Percentiles rank a stretch among this genome's conserved stretches.
phyloP scores from a whole-genome alignment of 371 early-diverging fungal species.

The Mucor plumbeus region DNA sequence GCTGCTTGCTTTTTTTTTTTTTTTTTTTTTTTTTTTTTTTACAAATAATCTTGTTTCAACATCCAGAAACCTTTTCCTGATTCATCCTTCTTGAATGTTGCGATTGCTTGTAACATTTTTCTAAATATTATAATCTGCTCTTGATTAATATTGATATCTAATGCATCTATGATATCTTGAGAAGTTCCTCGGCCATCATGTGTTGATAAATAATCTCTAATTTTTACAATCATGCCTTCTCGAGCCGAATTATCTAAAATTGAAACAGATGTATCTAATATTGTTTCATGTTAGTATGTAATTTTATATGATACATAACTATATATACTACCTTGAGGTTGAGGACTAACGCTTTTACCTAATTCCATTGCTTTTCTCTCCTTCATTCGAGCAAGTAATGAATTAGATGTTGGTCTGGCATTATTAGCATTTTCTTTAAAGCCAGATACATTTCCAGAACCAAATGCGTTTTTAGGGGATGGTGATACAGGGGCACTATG shows the following conservation, averaged over 20 bases:
- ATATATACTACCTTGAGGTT: constrained; percentile 7
- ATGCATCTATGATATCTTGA: constrained; percentile 54
- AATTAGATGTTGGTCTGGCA: constrained; percentile 30
- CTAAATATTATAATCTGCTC: constrained; percentile 64
- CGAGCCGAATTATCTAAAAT: constrained; percentile 34
- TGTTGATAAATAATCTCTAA: constrained; percentile 57
- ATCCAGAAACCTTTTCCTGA: constrained; percentile 55
- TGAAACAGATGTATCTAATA: constrained; percentile 9
- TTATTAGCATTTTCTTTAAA: constrained; percentile 29
- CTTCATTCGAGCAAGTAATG: constrained; percentile 53
- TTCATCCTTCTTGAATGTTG: constrained; percentile 50
- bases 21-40: not conserved
- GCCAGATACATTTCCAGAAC: constrained; percentile 47
- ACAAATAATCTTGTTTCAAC: constrained; percentile 57
- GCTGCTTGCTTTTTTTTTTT: no score
- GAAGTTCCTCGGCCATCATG: constrained; percentile 57
- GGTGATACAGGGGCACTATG: constrained; percentile 31
- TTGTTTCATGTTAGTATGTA: not conserved
- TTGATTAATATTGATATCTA: constrained; percentile 48
- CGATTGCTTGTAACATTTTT: constrained; percentile 72
- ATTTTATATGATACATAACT: not conserved
- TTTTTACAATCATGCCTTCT: constrained; percentile 55
- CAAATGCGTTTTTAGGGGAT: constrained; percentile 31
- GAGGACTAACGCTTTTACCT: constrained; percentile 1
- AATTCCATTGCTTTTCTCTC: constrained; percentile 50